phyloP scores from a whole-genome alignment of 169 alveolate genomes.

The Plasmodium gaboni region DNA sequence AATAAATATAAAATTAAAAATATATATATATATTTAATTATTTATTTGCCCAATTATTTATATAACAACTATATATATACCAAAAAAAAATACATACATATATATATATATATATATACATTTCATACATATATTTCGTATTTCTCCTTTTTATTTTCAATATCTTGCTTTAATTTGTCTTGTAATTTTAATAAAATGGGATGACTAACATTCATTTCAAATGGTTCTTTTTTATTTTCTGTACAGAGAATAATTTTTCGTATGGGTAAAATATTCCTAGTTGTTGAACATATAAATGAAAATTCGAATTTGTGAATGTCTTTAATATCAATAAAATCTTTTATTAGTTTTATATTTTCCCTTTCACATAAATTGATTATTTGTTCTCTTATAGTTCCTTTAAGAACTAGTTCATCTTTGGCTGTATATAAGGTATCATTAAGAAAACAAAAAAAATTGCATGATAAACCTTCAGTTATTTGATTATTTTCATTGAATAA shows the following conservation, averaged over 20 bases:
- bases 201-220: slow-evolving; percentile 63
- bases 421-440: slow-evolving; percentile 49
- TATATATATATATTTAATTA: background rate
- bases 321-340: slow-evolving; percentile 21
- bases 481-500: slow-evolving; percentile 49
- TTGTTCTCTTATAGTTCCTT: slow-evolving; percentile 62
- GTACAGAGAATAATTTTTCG: slow-evolving; percentile 54
- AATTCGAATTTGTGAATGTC: slow-evolving; percentile 64
- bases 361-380: slow-evolving; percentile 53
- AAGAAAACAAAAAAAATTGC: slow-evolving; percentile 66
- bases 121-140: slow-evolving; percentile 11
- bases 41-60: no score
- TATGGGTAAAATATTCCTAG: slow-evolving; percentile 64
- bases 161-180: slow-evolving; percentile 26
- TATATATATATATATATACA: background rate
- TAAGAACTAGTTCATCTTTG: slow-evolving; percentile 51
- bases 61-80: background rate
- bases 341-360: slow-evolving; percentile 32
- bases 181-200: slow-evolving; percentile 46
- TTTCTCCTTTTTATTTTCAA: slow-evolving; percentile 68
- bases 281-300: slow-evolving; percentile 73
- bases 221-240: slow-evolving; percentile 12
- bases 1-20: background rate
- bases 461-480: slow-evolving; percentile 72
- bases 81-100: background rate